Evolutionary conservation across 768 basidiomycete genomes (phyloP).

Genomic region (Porpolomopsis calyptriformis): DNA sequence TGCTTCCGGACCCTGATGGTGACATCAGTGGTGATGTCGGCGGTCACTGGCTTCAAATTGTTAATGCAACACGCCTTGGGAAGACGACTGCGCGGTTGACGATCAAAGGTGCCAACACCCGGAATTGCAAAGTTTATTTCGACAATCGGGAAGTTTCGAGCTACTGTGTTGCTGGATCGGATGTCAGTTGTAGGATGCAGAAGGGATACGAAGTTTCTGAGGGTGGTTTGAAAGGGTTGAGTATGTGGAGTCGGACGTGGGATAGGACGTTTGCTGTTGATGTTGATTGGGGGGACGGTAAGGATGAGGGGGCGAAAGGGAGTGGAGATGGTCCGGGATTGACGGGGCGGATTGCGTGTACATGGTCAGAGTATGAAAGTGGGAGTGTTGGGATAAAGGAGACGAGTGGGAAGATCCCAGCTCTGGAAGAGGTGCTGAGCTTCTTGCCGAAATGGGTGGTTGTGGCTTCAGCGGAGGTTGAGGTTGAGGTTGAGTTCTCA

Average conservation of each 20-base stretch:
- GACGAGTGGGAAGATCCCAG: constrained; percentile 31
- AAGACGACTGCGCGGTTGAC: constrained; percentile 35
- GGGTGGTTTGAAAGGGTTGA: constrained; percentile 26
- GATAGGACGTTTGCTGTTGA: constrained; percentile 36
- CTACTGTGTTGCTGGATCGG: constrained; percentile 30
- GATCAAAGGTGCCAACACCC: constrained; percentile 49
- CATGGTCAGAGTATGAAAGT: constrained; percentile 45
- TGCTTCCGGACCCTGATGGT: constrained; percentile 26
- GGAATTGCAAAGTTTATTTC: constrained; percentile 53
- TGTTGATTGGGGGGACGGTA: constrained; percentile 26
- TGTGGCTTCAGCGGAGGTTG: constrained; percentile 34
- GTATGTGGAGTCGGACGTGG: constrained; percentile 47
- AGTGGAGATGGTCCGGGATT: constrained; percentile 5
- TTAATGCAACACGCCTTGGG: constrained; percentile 31
- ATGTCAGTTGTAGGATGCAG: constrained; percentile 24
- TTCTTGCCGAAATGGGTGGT: constrained; percentile 44
- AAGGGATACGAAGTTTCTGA: constrained; percentile 29
- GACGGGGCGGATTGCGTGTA: constrained; percentile 37
- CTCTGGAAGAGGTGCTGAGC: constrained; percentile 37
- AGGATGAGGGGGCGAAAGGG: background rate
- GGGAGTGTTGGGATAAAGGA: constrained; percentile 27
- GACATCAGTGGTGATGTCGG: background rate
- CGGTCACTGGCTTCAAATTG: constrained; percentile 31
- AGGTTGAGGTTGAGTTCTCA: constrained; percentile 28
- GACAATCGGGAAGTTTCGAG: constrained; percentile 32